phyloP scores from a whole-genome alignment of 768 basidiomycete genomes.

The Pisolithus sp. region DNA sequence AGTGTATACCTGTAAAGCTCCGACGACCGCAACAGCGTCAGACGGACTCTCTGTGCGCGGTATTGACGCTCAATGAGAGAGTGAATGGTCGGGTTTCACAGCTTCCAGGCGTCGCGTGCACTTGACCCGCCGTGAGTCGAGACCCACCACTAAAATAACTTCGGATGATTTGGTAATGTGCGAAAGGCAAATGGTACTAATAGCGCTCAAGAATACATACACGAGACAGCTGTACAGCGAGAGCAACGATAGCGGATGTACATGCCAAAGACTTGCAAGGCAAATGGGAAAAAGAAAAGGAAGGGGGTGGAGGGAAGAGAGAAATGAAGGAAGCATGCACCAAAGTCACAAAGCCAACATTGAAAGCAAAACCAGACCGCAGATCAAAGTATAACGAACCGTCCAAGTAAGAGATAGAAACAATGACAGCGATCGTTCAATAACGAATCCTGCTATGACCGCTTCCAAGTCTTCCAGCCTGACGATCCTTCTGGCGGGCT shows the following conservation, averaged over 20 bases:
- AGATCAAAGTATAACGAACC: conserved; percentile 7
- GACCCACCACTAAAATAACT: background rate
- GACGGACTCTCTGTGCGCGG: too few species aligned
- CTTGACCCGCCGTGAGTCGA: too few species aligned
- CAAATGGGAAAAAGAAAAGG: background rate
- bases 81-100: too few species aligned
- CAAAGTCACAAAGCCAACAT: conserved; percentile 6
- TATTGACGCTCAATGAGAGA: too few species aligned
- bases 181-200: too few species aligned
- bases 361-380: background rate
- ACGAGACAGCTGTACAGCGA: background rate
- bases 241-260: background rate
- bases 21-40: too few species aligned
- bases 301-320: background rate
- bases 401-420: conserved; percentile 6
- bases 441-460: conserved; percentile 26
- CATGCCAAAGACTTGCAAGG: background rate
- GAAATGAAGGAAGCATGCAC: background rate
- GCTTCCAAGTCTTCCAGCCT: conserved; percentile 25
- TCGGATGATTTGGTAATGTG: too few species aligned
- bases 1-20: background rate
- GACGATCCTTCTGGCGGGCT: conserved; percentile 28
- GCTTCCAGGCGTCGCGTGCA: too few species aligned
- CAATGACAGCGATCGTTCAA: conserved; percentile 9
- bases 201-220: background rate